Evolutionary conservation across 83 land plant genomes (phyloP).

Genomic region (Picea abies): DNA sequence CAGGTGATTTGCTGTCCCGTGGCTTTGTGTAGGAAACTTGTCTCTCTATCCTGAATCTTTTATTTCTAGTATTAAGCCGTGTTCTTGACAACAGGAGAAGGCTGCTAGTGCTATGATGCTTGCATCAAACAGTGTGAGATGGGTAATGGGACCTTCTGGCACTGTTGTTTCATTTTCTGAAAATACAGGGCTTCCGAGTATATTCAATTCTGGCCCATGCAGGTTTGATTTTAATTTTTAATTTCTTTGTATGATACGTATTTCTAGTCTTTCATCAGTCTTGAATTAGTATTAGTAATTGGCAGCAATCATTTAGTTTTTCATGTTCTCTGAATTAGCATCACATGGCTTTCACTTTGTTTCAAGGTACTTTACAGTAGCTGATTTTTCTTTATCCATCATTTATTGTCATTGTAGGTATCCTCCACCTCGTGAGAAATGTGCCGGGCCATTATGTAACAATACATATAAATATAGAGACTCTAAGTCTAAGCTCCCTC

Average conservation of each 20-base stretch:
- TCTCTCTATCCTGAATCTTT: background rate
- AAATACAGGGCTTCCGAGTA: slow-evolving; percentile 58
- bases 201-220: slow-evolving; percentile 61
- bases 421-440: slow-evolving; percentile 89
- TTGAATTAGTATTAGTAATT: background rate
- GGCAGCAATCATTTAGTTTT: background rate
- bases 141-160: slow-evolving; percentile 80
- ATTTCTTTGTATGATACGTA: background rate
- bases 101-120: slow-evolving; percentile 47
- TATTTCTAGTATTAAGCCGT: slow-evolving; percentile 1
- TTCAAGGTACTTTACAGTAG: background rate
- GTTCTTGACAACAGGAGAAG: slow-evolving; percentile 45
- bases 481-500: slow-evolving; percentile 78
- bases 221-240: slow-evolving; percentile 35
- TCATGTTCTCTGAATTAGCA: background rate
- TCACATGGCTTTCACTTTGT: background rate
- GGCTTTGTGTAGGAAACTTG: background rate
- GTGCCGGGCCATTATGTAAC: slow-evolving; percentile 85
- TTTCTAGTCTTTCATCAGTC: background rate
- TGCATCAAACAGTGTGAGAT: slow-evolving; percentile 59
- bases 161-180: slow-evolving; percentile 66
- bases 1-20: slow-evolving; percentile 34
- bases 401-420: slow-evolving; percentile 42
- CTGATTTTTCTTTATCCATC: background rate
- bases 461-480: slow-evolving; percentile 89